These are phyloP conservation scores for Albatrellus ellisii DNA, from an alignment of 768 basidiomycete species.

Conservation along the genomic window DNA sequence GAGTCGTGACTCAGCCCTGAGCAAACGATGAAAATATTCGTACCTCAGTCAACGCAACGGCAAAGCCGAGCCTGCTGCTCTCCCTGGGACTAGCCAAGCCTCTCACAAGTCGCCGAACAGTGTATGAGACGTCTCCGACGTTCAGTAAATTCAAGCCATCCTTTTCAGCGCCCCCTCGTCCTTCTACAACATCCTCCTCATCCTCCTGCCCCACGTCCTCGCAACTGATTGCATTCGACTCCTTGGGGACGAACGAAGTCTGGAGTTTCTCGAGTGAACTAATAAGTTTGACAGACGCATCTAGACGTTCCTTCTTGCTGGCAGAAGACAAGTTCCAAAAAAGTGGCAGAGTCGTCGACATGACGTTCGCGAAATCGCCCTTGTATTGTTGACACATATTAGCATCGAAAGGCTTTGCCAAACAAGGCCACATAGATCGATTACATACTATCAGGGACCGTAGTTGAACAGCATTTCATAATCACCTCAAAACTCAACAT, in stretches of 20 bases:
- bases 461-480: too few relatives aligned
- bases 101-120: constrained; percentile 73
- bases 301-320: constrained; percentile 65
- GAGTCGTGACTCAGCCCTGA: constrained; percentile 3
- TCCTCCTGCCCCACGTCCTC: constrained; percentile 33
- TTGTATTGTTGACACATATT: too few relatives aligned
- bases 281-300: constrained; percentile 78
- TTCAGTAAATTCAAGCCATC: constrained; percentile 49
- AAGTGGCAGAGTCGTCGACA: constrained; percentile 82
- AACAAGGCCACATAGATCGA: too few relatives aligned
- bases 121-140: constrained; percentile 87
- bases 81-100: constrained; percentile 89
- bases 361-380: too few relatives aligned
- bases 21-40: constrained; percentile 15
- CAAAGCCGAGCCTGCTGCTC: constrained; percentile 88
- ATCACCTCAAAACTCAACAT: background rate
- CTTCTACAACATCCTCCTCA: constrained; percentile 24
- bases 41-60: constrained; percentile 92
- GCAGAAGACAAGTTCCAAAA: constrained; percentile 90
- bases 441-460: too few relatives aligned
- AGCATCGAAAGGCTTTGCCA: too few relatives aligned
- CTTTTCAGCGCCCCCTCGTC: constrained; percentile 29
- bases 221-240: constrained; percentile 31
- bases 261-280: constrained; percentile 80
- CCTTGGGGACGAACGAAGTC: constrained; percentile 39